Percentiles rank a stretch among this genome's conserved stretches.
Conservation (phyloP, 352 stramenopile genomes). For the Pythium aquatile region DNA sequence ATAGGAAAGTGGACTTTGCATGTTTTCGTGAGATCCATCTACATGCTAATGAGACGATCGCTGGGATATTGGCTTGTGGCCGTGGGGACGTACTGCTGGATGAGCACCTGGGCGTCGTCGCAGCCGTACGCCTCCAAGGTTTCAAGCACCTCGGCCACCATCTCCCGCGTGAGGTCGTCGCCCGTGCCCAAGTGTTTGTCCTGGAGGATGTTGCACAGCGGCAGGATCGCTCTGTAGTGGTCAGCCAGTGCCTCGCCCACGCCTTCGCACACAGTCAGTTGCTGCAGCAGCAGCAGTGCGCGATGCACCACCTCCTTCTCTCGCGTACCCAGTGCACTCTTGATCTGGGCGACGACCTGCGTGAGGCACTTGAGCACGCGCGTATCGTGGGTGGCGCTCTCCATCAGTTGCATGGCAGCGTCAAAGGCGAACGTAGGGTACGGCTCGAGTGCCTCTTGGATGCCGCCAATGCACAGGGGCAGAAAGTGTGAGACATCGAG, state of each 20-base stretch:
- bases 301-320: constrained; percentile 65
- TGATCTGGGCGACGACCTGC: constrained; percentile 60
- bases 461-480: constrained; percentile 65
- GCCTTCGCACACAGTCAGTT: constrained; percentile 65
- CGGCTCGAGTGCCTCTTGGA: constrained; percentile 75
- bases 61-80: constrained; percentile 48
- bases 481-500: constrained; percentile 68
- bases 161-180: constrained; percentile 50
- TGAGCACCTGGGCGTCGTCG: constrained; percentile 63
- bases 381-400: constrained; percentile 42
- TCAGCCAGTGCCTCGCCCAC: constrained; percentile 61
- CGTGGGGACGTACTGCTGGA: constrained; percentile 75
- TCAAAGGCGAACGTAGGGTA: constrained; percentile 74
- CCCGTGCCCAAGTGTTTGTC: constrained; percentile 74
- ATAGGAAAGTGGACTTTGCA: neutral
- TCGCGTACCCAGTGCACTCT: constrained; percentile 58
- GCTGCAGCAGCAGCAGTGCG: constrained; percentile 69
- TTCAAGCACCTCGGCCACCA: constrained; percentile 68
- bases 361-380: constrained; percentile 58
- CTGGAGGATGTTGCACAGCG: constrained; percentile 81
- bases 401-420: constrained; percentile 59
- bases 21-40: neutral
- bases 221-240: constrained; percentile 72
- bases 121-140: constrained; percentile 70
- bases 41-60: constrained; percentile 24